A percentile compares a stretch with the other conserved stretches of the same genome.
Evolutionary conservation across 257 asterid genomes (phyloP).

Genomic region (Handroanthus guayacan): DNA sequence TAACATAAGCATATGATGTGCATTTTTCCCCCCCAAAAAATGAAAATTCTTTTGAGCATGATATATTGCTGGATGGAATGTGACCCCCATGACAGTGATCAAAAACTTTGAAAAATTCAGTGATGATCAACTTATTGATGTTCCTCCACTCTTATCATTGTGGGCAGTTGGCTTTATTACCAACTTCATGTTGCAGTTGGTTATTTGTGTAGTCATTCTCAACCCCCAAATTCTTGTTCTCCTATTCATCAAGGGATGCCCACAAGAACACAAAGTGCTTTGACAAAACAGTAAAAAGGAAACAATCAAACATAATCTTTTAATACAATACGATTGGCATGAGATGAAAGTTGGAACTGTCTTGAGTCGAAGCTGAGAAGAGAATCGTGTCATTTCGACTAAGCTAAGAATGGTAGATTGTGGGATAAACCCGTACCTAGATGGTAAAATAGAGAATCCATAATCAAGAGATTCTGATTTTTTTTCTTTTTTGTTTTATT

Average conservation of each 20-base stretch:
- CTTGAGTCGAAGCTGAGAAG: too few species aligned
- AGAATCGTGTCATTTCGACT: too few species aligned
- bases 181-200: conserved; percentile 39
- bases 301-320: too few species aligned
- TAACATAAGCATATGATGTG: conserved; percentile 23
- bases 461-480: too few species aligned
- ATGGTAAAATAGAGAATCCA: too few species aligned
- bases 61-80: conserved; percentile 29
- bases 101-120: conserved; percentile 38
- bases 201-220: conserved; percentile 37
- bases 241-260: neutral
- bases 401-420: too few species aligned
- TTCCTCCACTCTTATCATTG: conserved; percentile 17
- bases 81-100: conserved; percentile 43
- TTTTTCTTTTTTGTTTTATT: too few species aligned
- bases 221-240: conserved; percentile 3
- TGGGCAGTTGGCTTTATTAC: conserved; percentile 43
- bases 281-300: neutral
- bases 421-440: too few species aligned
- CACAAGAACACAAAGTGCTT: neutral
- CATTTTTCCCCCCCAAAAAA: conserved; percentile 28
- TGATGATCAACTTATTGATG: conserved; percentile 29
- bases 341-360: too few species aligned
- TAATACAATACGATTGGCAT: too few species aligned
- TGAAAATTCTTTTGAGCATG: conserved; percentile 14